Evolutionary conservation across 495 filamentous ascomycete species (phyloP).

Genomic region (Daldinia vernicosa): DNA sequence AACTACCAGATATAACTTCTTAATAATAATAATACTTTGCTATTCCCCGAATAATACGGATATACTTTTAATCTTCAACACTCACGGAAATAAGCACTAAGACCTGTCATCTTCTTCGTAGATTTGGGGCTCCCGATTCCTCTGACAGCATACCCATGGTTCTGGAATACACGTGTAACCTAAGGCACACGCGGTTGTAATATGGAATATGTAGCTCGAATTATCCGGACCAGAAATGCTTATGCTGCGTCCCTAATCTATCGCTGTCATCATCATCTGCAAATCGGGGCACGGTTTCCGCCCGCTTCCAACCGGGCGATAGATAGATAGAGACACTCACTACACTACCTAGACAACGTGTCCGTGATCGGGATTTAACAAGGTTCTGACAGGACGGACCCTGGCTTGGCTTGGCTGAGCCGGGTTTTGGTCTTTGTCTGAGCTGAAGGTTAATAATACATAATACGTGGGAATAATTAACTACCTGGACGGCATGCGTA

Average conservation of each 20-base stretch:
- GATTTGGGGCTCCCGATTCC: constrained; percentile 16
- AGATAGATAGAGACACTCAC: too few relatives aligned
- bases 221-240: constrained; percentile 12
- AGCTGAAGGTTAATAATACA: not conserved
- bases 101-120: constrained; percentile 20
- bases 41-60: not conserved
- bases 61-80: not conserved
- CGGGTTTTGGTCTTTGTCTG: too few relatives aligned
- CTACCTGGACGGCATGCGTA: too few relatives aligned
- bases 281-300: not conserved
- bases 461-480: not conserved
- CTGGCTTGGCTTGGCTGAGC: not conserved
- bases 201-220: constrained; percentile 16
- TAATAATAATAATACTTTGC: not conserved
- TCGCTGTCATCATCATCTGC: not conserved
- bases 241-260: not conserved
- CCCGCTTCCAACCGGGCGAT: not conserved
- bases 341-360: too few relatives aligned
- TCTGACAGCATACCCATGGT: constrained; percentile 22
- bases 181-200: not conserved
- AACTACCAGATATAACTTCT: not conserved
- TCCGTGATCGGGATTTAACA: not conserved
- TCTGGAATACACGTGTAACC: constrained; percentile 22
- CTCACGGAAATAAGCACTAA: not conserved
- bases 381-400: constrained; percentile 12